Percentiles rank a stretch among this genome's conserved stretches.
phyloP scores from a whole-genome alignment of 495 filamentous ascomycete genomes.

The Podospora bellae-mahoneyi region DNA sequence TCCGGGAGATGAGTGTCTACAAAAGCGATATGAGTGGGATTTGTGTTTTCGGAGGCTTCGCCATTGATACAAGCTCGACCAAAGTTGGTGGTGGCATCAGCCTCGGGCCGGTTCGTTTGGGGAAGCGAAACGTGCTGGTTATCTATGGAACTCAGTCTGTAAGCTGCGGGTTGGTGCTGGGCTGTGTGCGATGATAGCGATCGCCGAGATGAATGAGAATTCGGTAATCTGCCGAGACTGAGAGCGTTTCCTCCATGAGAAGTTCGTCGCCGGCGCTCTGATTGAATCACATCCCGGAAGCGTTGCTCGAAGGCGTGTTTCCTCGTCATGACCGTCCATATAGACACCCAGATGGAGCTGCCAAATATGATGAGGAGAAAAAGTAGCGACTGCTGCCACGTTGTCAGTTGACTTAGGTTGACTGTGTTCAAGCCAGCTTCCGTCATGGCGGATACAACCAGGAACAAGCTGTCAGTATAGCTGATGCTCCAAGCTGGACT shows the following conservation, averaged over 20 bases:
- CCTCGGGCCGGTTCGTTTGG: background rate
- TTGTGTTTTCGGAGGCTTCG: background rate
- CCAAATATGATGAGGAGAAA: slow-evolving; percentile 72
- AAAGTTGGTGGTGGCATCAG: background rate
- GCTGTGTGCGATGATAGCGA: slow-evolving; percentile 6
- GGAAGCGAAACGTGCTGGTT: background rate
- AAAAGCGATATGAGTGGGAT: slow-evolving; percentile 27
- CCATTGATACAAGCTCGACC: background rate
- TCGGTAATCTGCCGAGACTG: slow-evolving; percentile 16
- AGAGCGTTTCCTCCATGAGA: slow-evolving; percentile 9
- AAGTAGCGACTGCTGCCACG: slow-evolving; percentile 72
- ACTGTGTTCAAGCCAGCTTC: slow-evolving; percentile 71
- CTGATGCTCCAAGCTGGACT: slow-evolving; percentile 56
- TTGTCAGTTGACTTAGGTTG: slow-evolving; percentile 65
- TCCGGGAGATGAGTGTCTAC: slow-evolving; percentile 18
- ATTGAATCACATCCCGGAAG: slow-evolving; percentile 57
- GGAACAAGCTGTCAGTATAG: slow-evolving; percentile 73
- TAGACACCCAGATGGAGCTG: slow-evolving; percentile 63
- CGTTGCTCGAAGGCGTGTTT: slow-evolving; percentile 68
- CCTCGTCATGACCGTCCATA: slow-evolving; percentile 61
- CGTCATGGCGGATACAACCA: slow-evolving; percentile 77
- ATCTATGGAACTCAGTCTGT: background rate
- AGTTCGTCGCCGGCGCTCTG: slow-evolving; percentile 39
- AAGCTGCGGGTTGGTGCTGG: background rate
- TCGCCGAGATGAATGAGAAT: slow-evolving; percentile 18